Evolutionary conservation across 331 rosid genomes (phyloP).

Genomic region (Rosa hybrid): DNA sequence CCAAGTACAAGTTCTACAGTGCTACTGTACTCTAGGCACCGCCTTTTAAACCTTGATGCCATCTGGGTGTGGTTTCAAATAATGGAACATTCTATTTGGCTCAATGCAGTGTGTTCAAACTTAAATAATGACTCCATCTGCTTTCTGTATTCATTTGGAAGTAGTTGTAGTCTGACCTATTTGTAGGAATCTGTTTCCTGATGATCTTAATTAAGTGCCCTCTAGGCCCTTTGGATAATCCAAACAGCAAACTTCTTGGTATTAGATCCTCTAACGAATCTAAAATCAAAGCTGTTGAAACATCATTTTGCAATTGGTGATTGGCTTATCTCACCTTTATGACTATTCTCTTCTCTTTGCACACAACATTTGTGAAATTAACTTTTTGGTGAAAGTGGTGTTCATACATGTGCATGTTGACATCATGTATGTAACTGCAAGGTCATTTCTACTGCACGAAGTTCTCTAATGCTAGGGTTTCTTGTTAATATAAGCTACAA

Average conservation of each 20-base stretch:
- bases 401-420: background rate
- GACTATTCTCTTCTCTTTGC: background rate
- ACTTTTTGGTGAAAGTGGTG: background rate
- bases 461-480: background rate
- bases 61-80: background rate
- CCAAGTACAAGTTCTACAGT: background rate
- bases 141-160: too few species aligned
- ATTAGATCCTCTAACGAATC: background rate
- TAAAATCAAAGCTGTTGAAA: background rate
- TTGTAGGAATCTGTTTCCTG: background rate
- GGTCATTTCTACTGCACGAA: background rate
- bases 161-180: background rate
- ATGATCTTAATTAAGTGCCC: background rate
- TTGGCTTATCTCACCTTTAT: background rate
- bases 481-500: background rate
- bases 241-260: background rate
- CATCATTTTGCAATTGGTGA: background rate
- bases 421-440: background rate
- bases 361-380: background rate
- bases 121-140: background rate
- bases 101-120: background rate
- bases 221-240: background rate
- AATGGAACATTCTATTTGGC: background rate
- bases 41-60: background rate
- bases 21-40: background rate